Conservation (phyloP, 768 basidiomycete genomes). For the Daedaleopsis sinensis region DNA sequence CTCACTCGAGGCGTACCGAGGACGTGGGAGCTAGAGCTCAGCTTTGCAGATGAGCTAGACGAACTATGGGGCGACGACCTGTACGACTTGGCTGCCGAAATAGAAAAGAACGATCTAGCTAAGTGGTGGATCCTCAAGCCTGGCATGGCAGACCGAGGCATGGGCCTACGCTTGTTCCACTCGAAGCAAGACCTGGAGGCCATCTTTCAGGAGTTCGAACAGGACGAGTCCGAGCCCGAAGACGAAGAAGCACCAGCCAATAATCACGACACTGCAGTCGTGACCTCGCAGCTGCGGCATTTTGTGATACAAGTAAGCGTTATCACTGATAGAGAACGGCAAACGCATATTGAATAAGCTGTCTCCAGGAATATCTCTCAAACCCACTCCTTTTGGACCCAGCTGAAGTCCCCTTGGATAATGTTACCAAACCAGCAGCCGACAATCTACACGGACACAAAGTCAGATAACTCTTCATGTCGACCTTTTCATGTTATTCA, state of each 20-base stretch:
- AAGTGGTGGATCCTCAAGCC: slow-evolving; percentile 97
- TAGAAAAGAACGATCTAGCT: slow-evolving; percentile 41
- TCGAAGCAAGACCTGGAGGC: slow-evolving; percentile 67
- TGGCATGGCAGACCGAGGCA: slow-evolving; percentile 95
- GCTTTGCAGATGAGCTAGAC: slow-evolving; percentile 92
- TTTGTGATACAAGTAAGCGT: slow-evolving; percentile 89
- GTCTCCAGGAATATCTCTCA: slow-evolving; percentile 77
- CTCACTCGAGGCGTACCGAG: slow-evolving; percentile 62
- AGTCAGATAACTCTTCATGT: slow-evolving; percentile 41
- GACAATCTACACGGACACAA: slow-evolving; percentile 53
- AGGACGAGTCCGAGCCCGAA: slow-evolving; percentile 51
- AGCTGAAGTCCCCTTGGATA: slow-evolving; percentile 42
- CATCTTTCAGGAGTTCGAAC: slow-evolving; percentile 86
- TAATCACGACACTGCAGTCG: slow-evolving; percentile 55
- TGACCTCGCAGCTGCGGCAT: slow-evolving; percentile 87
- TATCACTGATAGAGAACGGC: neutral
- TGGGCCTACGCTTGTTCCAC: slow-evolving; percentile 91
- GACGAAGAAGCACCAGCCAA: slow-evolving; percentile 37
- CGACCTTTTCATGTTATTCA: slow-evolving; percentile 11
- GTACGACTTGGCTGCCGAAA: slow-evolving; percentile 74
- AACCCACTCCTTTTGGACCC: slow-evolving; percentile 82
- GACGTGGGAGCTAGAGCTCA: slow-evolving; percentile 85
- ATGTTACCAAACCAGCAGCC: slow-evolving; percentile 14
- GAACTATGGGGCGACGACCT: slow-evolving; percentile 93
- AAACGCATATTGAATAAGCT: neutral